Base-by-base conservation (phyloP, 306 rosid genomes). In the Vigna unguiculata region DNA sequence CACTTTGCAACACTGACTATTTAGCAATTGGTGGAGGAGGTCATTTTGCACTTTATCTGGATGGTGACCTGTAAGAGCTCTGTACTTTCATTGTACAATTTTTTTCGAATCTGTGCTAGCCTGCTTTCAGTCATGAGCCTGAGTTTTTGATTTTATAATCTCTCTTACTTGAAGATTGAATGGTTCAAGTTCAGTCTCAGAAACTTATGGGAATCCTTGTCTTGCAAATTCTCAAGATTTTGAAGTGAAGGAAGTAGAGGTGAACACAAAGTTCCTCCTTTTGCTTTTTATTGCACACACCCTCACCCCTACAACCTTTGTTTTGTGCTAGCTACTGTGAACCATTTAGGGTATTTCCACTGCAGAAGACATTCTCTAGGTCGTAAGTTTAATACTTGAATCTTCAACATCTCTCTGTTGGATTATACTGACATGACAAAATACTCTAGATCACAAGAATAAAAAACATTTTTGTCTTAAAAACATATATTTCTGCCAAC, bases 241-340 rank as follows among this genome's bases (percentile, higher is more conserved):
- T 78, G 91, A 87, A 67, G 93, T 92, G 52, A 92, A 92, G 89
- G 96, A 94, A 85, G 90, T 94, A 61, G 98, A 94, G 97, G 96
- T 94, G 72, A 55, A 64, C 61, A 54, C 41, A 58, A 63, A 75
- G 15, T 12, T 54, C 53, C 59, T 55, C 58, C 25, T 49, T 4
- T n/a, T 40, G 28, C 73, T 12, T 24, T 65, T 11, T 43, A 13
- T 60, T 14, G 20, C 62, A 6, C 21, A 16, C 30, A 7, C 73
- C 20, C 59, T 2, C 36, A 70, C 40, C 9, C 72, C 63, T 9
- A 15, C 40, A 38, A 3, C 16, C 38, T 51, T 36, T 75, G 19
- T 6, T 32, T 71, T 52, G 41, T 48, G 28, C 24, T 59, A n/a
- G 47, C 68, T 47, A 20, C 17, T 22, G 10, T 13, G 65, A 10